phyloP scores from a whole-genome alignment of 2,329 filamentous ascomycete species.

The Aspergillus thermomutatus region DNA sequence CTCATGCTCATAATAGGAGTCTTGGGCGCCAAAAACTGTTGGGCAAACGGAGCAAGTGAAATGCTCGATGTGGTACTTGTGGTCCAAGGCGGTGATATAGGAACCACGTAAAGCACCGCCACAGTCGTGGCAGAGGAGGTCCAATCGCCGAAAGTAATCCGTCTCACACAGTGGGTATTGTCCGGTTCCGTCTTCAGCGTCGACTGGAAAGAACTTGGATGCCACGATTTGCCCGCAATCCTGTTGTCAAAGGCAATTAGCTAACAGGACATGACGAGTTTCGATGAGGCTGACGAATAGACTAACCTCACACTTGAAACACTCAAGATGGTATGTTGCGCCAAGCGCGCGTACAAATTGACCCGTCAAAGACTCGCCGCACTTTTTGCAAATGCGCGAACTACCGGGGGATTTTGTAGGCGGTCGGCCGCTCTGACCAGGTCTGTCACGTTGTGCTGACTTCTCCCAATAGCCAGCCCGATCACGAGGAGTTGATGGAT shows the following conservation, averaged over 20 bases:
- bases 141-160: conserved; percentile 91
- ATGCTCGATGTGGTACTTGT: conserved; percentile 98
- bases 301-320: conserved; percentile 92
- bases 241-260: conserved; percentile 47
- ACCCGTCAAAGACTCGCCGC: conserved; percentile 79
- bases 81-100: conserved; percentile 95
- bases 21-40: conserved; percentile 95
- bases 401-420: conserved; percentile 36
- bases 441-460: conserved; percentile 33
- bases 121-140: conserved; percentile 87
- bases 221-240: conserved; percentile 96
- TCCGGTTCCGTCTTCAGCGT: conserved; percentile 74
- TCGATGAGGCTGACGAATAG: not conserved
- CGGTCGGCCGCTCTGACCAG: conserved; percentile 34
- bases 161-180: conserved; percentile 97
- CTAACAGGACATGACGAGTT: conserved; percentile 6
- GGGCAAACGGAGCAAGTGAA: conserved; percentile 97
- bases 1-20: conserved; percentile 98
- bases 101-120: conserved; percentile 90
- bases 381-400: conserved; percentile 72
- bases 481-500: conserved; percentile 25
- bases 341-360: conserved; percentile 94
- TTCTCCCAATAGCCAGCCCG: conserved; percentile 30
- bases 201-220: conserved; percentile 97
- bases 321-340: conserved; percentile 93